Evolutionary conservation across 768 basidiomycete genomes (phyloP).

Genomic region (Pleurotus eryngii): DNA sequence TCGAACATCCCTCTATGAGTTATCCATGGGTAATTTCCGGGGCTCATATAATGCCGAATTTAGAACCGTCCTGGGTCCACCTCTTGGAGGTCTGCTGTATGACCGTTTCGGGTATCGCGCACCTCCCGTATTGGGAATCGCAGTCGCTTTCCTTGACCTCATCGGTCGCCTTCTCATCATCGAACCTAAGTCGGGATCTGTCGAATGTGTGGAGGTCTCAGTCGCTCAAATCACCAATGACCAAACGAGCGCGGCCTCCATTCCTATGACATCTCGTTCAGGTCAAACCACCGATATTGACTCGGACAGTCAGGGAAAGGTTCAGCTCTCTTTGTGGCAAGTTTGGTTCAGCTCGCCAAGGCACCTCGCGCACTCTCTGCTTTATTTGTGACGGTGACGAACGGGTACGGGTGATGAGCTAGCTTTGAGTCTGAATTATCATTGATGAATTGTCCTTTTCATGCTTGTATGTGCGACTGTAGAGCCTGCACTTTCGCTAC

Average conservation of each 20-base stretch:
- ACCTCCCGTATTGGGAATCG: constrained; percentile 54
- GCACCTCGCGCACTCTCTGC: constrained; percentile 49
- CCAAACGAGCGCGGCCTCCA: neutral
- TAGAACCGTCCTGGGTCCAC: constrained; percentile 54
- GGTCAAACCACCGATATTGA: neutral
- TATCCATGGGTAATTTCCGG: constrained; percentile 3
- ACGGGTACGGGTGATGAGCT: constrained; percentile 39
- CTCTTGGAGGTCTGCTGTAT: constrained; percentile 55
- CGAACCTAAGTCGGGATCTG: constrained; percentile 34
- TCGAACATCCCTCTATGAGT: constrained; percentile 12
- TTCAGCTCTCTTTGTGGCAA: constrained; percentile 30
- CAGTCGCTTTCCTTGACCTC: constrained; percentile 46
- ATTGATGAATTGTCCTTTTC: neutral
- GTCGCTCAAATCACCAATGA: neutral
- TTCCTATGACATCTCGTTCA: neutral
- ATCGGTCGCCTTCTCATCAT: constrained; percentile 53
- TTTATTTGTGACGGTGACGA: constrained; percentile 43
- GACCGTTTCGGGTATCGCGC: constrained; percentile 54
- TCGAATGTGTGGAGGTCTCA: constrained; percentile 19
- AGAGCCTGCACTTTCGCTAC: constrained; percentile 58
- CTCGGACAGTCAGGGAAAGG: neutral
- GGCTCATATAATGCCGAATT: neutral
- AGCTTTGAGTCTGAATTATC: neutral
- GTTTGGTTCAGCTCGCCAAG: constrained; percentile 39
- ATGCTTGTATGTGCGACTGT: constrained; percentile 47